Evolutionary conservation across 2,329 filamentous ascomycete genomes (phyloP), one percentile per base, ranked within the genome.

Genomic region (Ilyonectria sp.): DNA sequence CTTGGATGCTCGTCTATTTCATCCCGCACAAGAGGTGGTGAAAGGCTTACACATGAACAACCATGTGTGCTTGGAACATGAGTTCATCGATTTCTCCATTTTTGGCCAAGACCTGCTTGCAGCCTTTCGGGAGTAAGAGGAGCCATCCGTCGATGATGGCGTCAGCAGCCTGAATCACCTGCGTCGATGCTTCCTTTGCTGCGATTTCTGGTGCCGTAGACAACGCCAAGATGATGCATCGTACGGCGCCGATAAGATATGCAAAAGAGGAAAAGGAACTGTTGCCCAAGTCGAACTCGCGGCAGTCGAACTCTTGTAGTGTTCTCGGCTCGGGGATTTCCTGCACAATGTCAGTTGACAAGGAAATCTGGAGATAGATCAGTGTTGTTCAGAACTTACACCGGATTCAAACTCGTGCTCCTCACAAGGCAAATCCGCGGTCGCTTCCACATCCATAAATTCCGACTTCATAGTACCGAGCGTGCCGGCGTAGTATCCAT

Each of bases 361-460:
- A 1, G 0, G 0, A 52, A 2, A 1, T 3, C 4, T 10, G 5
- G 56, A 9, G 19, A 13, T 19, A 5, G 19, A 4, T 11, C 17
- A 33, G 5, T 7, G 23, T 3, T 2, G n/a, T 44, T 35, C 1
- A 2, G 2, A 1, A 73, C 78, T 74, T 73, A 84, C 82, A 31
- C 81, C 79, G 21, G 71, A 71, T 50, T 81, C 81, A 66, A 89
- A 91, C 5, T 89, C 86, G 0, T 78, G 73, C 68, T 93, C 90
- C 69, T 92, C 90, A 62, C 91, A 92, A 0, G 91, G 92, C 4
- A 93, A 80, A 0, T 86, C 83, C 0, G 90, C 87, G 21, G 89
- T 87, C 1, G 85, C 83, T 2, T 84, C 79, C 0, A 91, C 79
- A 44, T 81, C 80, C 1, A 76, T 55, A 0, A 75, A 74, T 1